Conservation (phyloP, 257 asterid genomes). For the Linderniella brevidens region DNA sequence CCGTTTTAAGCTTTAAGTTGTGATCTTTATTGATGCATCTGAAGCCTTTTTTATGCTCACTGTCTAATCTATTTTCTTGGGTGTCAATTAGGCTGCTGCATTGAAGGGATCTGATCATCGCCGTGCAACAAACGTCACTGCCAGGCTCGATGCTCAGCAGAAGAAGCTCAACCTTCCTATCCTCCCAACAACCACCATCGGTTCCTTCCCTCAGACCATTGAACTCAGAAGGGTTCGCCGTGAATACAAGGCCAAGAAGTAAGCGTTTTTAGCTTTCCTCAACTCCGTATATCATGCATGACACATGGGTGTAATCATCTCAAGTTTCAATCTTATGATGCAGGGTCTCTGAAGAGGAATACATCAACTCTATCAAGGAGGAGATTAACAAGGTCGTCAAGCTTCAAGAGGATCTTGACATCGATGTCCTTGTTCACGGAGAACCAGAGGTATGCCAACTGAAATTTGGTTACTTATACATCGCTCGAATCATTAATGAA, state of each 20-base stretch:
- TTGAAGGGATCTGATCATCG: slow-evolving; percentile 62
- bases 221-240: slow-evolving; percentile 81
- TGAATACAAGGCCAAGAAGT: slow-evolving; percentile 83
- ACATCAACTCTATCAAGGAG: slow-evolving; percentile 30
- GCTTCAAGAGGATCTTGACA: slow-evolving; percentile 51
- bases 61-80: neutral
- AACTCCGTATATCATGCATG: neutral
- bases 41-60: neutral
- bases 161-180: slow-evolving; percentile 65
- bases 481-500: too few relatives aligned
- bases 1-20: too few relatives aligned
- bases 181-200: slow-evolving; percentile 88
- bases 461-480: neutral
- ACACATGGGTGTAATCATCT: too few relatives aligned
- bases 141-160: slow-evolving; percentile 72
- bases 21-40: neutral
- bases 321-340: neutral
- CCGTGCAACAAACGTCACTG: slow-evolving; percentile 57
- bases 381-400: slow-evolving; percentile 45
- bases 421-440: slow-evolving; percentile 53
- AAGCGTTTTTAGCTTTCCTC: slow-evolving; percentile 3
- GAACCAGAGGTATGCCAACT: slow-evolving; percentile 40
- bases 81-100: slow-evolving; percentile 34
- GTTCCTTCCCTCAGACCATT: slow-evolving; percentile 83
- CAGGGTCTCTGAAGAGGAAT: slow-evolving; percentile 44